Percentiles rank a stretch among this genome's conserved stretches.
Conservation (phyloP, 192 early-diverging fungal genomes). For the Nowakowskiella sp. region DNA sequence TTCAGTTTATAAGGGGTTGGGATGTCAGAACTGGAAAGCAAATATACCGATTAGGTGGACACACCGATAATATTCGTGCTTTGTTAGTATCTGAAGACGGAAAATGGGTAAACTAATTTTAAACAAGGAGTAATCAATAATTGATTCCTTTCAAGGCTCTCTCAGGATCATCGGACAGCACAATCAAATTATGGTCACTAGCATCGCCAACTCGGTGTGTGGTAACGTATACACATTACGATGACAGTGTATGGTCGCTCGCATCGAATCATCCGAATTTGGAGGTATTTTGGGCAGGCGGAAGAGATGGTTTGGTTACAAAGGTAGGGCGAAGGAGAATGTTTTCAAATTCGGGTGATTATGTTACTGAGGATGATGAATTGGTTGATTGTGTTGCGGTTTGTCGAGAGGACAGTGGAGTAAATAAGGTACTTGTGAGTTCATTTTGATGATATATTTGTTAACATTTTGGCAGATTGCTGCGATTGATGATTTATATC, state of each 20-base stretch:
- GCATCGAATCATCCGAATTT: slow-evolving; percentile 77
- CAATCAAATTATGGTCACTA: slow-evolving; percentile 96
- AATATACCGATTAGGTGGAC: slow-evolving; percentile 75
- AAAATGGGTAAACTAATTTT: slow-evolving; percentile 47
- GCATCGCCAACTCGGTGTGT: slow-evolving; percentile 73
- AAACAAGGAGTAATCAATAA: not conserved
- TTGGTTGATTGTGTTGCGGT: slow-evolving; percentile 74
- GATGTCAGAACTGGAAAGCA: slow-evolving; percentile 69
- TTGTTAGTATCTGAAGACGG: slow-evolving; percentile 83
- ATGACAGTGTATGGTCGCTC: slow-evolving; percentile 86
- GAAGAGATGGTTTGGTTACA: slow-evolving; percentile 84
- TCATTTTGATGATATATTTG: not conserved
- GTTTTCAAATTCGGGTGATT: slow-evolving; percentile 14
- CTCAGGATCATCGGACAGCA: slow-evolving; percentile 88
- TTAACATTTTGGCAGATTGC: slow-evolving; percentile 48
- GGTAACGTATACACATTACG: slow-evolving; percentile 79
- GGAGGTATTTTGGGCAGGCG: slow-evolving; percentile 85
- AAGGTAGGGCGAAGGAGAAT: slow-evolving; percentile 52
- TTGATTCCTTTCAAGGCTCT: slow-evolving; percentile 53
- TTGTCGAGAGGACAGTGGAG: slow-evolving; percentile 73
- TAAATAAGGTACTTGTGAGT: slow-evolving; percentile 55
- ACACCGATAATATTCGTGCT: slow-evolving; percentile 92
- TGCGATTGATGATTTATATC: slow-evolving; percentile 72
- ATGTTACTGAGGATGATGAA: slow-evolving; percentile 33
- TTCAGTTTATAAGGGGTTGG: slow-evolving; percentile 76